Percentiles rank a stretch among this genome's conserved stretches.
Conservation (phyloP, 2,329 filamentous ascomycete species). For the Aspergillus fischeri region DNA sequence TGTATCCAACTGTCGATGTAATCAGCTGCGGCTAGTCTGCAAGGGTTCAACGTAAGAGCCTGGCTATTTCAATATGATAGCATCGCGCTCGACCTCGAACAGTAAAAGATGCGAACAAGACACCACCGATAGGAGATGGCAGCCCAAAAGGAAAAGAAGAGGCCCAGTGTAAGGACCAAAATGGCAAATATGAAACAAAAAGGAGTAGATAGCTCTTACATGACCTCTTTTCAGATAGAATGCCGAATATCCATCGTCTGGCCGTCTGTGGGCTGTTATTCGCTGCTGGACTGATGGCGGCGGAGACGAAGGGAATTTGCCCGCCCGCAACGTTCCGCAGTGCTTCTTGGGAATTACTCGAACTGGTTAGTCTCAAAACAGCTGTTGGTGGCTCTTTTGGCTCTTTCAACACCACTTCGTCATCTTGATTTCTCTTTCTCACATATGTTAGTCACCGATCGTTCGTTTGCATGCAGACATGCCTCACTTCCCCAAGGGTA, state of each 20-base stretch:
- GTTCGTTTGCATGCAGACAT: constrained; percentile 14
- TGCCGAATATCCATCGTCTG: constrained; percentile 11
- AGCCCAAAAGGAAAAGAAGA: neutral
- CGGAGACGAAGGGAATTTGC: neutral
- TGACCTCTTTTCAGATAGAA: constrained; percentile 12
- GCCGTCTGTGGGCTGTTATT: constrained; percentile 1
- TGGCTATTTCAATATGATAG: neutral
- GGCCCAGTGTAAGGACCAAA: neutral
- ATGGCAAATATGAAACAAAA: constrained; percentile 8
- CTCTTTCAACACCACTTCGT: constrained; percentile 12
- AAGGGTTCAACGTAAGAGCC: neutral
- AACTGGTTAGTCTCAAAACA: neutral
- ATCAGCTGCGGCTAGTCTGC: constrained; percentile 1
- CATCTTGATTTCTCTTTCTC: constrained; percentile 3
- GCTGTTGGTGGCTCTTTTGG: constrained; percentile 3
- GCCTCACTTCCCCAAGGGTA: constrained; percentile 36
- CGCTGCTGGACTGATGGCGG: neutral
- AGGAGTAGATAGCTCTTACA: constrained; percentile 12
- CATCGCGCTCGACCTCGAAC: neutral
- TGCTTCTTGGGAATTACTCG: neutral
- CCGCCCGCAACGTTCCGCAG: neutral
- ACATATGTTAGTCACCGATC: neutral
- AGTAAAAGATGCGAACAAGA: neutral
- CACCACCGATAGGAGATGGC: neutral
- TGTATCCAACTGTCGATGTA: neutral